Evolutionary conservation across 345 rosid species (phyloP).

Genomic region (Moringa oleifera): DNA sequence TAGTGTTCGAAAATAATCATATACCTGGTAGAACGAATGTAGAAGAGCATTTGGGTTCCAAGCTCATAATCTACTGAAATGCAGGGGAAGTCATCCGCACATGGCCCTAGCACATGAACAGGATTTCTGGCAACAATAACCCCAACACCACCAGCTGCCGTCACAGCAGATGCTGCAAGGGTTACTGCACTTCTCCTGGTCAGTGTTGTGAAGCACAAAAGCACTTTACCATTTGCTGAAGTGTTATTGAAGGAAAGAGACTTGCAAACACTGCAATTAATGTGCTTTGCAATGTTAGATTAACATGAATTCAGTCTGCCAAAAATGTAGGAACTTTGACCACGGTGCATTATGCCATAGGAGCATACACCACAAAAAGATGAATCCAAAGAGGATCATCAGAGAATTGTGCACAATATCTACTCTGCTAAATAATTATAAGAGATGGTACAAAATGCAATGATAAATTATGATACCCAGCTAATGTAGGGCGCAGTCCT

Average conservation of each 20-base stretch:
- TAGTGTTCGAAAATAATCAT: not conserved
- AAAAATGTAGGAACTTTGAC: too few species aligned
- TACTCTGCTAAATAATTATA: too few species aligned
- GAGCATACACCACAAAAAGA: too few species aligned
- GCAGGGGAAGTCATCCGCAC: conserved; percentile 28
- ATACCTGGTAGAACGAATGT: conserved; percentile 34
- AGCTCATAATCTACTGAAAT: conserved; percentile 28
- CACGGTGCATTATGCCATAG: too few species aligned
- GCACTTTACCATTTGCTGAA: conserved; percentile 25
- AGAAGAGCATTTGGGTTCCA: conserved; percentile 27
- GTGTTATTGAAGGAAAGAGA: conserved; percentile 11
- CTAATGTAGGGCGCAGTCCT: conserved; percentile 12
- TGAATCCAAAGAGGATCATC: not conserved
- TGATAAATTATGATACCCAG: not conserved
- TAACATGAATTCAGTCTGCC: too few species aligned
- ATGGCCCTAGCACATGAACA: conserved; percentile 21
- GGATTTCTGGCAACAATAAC: conserved; percentile 31
- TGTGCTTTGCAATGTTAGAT: not conserved
- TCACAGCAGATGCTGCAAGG: conserved; percentile 19
- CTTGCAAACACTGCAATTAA: conserved; percentile 13
- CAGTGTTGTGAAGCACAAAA: conserved; percentile 26
- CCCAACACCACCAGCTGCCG: conserved; percentile 31
- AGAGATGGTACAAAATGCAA: not conserved
- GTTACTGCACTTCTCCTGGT: conserved; percentile 14
- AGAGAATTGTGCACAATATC: not conserved